Base-by-base conservation (phyloP, 371 early-diverging fungal species). In the Rhizopus microsporus region DNA sequence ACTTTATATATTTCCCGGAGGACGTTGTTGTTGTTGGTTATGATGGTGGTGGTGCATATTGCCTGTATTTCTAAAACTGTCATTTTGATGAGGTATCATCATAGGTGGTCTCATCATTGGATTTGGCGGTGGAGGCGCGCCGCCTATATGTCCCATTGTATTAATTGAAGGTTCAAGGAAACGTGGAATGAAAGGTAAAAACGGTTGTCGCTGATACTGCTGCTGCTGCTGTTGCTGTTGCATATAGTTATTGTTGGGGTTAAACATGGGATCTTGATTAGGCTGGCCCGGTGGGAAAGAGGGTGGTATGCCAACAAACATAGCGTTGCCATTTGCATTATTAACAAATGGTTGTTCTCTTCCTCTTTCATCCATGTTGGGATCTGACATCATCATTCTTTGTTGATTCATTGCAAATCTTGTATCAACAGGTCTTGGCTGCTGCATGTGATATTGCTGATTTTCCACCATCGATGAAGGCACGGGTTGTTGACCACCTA, bases 401-500 rank as follows among this genome's bases (percentile, higher is more conserved):
- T 54, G 33, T 33, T 54, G 43, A 15, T 12, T 29, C n/a, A 33
- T 54, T 7, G 44, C 5, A 13, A 12, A 34, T 31, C 32, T 31
- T 8, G 31, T 5, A n/a, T 31, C 17, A 7, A 13, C 15, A 15
- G 13, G 15, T 32, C 37, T 38, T 34, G 56, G 62, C 10, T 59
- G 68, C 5, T 53, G 67, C 3, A 52, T 50, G 9, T 58, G 65
- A n/a, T 63, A 63, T 8, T 33, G 60, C 5, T 62, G 56, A 3
- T 51, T 42, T 8, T 55, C 45, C 10, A 38, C 13, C 17, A 57
- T 47, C 43, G 65, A 6, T 2, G 57, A 29, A 38, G 62, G 59
- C 12, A 62, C 62, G 9, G 60, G 62, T 33, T 56, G 56, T 15
- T 69, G 72, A 15, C 75, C 75, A 23, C 72, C 72, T n/a, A 69